Conservation (phyloP, 441 rosid genomes). For the Erodium moschatum region DNA sequence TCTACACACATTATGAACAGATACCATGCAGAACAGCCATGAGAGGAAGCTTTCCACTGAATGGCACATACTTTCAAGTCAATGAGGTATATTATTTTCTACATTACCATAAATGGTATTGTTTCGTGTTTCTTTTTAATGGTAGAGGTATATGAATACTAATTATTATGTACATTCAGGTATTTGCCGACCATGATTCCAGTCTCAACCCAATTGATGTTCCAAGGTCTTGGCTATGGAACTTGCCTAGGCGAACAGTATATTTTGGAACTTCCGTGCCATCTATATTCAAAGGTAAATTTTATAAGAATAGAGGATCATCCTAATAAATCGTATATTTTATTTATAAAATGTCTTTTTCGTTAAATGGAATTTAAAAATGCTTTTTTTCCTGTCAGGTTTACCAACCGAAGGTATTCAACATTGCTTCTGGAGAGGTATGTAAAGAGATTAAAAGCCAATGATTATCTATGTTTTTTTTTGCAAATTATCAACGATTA, state of each 20-base stretch:
- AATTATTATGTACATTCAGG: conserved; percentile 35
- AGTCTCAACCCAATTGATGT: conserved; percentile 74
- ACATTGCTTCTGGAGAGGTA: conserved; percentile 93
- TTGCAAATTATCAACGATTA: not conserved
- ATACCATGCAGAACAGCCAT: conserved; percentile 93
- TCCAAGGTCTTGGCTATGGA: conserved; percentile 77
- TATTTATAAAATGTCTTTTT: conserved; percentile 10
- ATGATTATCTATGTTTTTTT: not conserved
- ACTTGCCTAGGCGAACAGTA: conserved; percentile 65
- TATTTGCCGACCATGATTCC: conserved; percentile 84
- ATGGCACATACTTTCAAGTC: conserved; percentile 94
- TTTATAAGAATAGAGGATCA: not conserved
- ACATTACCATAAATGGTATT: conserved; percentile 8
- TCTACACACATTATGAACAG: conserved; percentile 28
- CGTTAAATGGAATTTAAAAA: not conserved
- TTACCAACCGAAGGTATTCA: conserved; percentile 73
- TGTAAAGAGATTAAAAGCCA: not conserved
- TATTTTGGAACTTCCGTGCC: conserved; percentile 92
- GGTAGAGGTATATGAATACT: not conserved
- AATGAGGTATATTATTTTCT: conserved; percentile 46
- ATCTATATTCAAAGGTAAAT: conserved; percentile 77
- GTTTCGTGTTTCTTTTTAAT: not conserved
- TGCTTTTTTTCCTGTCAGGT: conserved; percentile 36
- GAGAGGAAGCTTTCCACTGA: conserved; percentile 94
- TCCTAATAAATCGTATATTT: not conserved